Base-by-base conservation (phyloP, 176 grass and related monocot genomes). In the Stipa capillata region DNA sequence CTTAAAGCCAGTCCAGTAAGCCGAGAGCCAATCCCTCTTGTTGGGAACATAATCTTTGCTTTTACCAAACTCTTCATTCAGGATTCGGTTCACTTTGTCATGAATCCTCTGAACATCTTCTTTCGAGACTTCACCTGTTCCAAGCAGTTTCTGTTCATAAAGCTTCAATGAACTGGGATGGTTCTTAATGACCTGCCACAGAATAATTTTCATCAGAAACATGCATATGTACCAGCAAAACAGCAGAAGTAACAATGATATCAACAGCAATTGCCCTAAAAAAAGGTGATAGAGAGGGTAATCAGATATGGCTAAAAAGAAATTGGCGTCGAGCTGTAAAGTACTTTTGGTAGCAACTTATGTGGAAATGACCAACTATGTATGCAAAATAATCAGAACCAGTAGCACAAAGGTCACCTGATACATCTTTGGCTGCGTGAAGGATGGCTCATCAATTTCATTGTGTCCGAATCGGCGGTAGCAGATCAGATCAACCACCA, bases 381-480 rank as follows among this genome's bases (percentile, higher is more conserved):
- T 25, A 53, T 43, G 54, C 24, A 18, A 31, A 34, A 40, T 14
- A 80, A 64, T 16, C 11, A 65, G 48, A 79, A 83, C 18, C 34
- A 49, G 5, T 44, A 60, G 47, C 18, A 85, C 77, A 17, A 66
- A 77, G 15, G 29, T 80, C 73, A 97, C 94, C 94, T 92, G 69
- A 74, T 97, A 97, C 94, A 97, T 97, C 81, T 92, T 97, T 62
- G 94, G 94, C 41, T 97, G 94, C 29, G 94, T 97, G 76, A 97
- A 97, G 48, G 94, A 97, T n/a, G 94, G 94, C 40, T 97, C 94
- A 50, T 97, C 94, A 17, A 97, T 97, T 87, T 97, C 94, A 45
- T 97, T 97, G 59, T 97, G 94, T 7, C 94, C 94, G 55, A 97
- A 94, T 63, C 94, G 84, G 39, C 94, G 82, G 53, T 97, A 97